Base-by-base conservation (phyloP, 768 basidiomycete species). In the Panus rudis region DNA sequence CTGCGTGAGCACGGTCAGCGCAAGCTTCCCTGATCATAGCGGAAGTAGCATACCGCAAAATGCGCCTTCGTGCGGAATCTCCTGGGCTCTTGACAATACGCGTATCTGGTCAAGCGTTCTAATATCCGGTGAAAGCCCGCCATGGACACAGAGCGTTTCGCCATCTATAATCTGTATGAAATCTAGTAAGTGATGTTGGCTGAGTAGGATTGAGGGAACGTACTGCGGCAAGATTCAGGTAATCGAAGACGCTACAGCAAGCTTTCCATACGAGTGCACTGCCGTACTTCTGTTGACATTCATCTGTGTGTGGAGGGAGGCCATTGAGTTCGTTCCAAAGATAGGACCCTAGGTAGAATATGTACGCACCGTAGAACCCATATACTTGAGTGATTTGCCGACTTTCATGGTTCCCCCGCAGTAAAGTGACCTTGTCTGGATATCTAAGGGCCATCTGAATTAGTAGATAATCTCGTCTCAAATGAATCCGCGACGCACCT, bases 341-440 rank as follows among this genome's bases (percentile, higher is more conserved):
- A n/a, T n/a, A n/a, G n/a, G n/a, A n/a, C n/a, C n/a, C n/a, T n/a
- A n/a, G n/a, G n/a, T n/a, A n/a, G n/a, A 30, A 52, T 24, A 22
- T 20, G 20, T 12, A 42, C 80, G 49, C 45, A 92, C 92, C 92
- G 58, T 96, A 97, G 62, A 96, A 97, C n/a, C 93, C 94, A 47
- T 97, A 97, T 2, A 92, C 94, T 56, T 98, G 94, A 4, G 94
- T 98, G 53, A 98, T 98, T 63, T 98, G 94, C 49, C 94, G 70
- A 54, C 89, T 92, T 63, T 97, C 94, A 60, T 98, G 94, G 63
- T 98, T 98, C 28, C 94, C 93, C 24, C 94, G 76, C 12, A 98
- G 72, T 2, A 97, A 68, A 2, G 90, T 93, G 43, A 98, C 87
- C 54, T 80, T 80, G 63, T 96, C 90, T 13, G 94, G 93, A 62